Evolutionary conservation across 2,329 filamentous ascomycete genomes (phyloP).

Genomic region (Pseudogymnoascus sp.): DNA sequence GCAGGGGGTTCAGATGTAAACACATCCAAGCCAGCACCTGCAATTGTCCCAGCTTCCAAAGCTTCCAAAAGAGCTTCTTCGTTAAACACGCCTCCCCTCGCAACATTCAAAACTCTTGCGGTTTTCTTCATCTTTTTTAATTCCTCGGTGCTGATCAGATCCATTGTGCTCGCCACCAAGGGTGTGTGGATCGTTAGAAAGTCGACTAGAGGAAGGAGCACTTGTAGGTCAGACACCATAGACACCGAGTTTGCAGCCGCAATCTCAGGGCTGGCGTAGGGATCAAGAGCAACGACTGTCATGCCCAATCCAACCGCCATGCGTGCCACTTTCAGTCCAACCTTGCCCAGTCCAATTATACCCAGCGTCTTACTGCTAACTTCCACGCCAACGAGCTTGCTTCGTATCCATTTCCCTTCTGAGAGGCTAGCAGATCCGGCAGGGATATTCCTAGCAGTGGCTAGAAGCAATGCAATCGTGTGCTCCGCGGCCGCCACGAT

Average conservation of each 20-base stretch:
- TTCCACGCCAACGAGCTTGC: conserved; percentile 67
- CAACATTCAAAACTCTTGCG: conserved; percentile 69
- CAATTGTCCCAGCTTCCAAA: conserved; percentile 61
- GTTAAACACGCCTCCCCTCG: conserved; percentile 72
- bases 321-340: conserved; percentile 71
- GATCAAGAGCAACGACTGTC: conserved; percentile 66
- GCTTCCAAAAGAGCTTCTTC: conserved; percentile 64
- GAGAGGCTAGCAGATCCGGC: conserved; percentile 63
- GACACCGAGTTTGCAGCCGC: conserved; percentile 60
- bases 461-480: conserved; percentile 65
- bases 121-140: conserved; percentile 64
- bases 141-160: conserved; percentile 61
- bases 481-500: conserved; percentile 75
- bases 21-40: conserved; percentile 71
- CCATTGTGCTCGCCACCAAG: conserved; percentile 66
- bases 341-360: conserved; percentile 74
- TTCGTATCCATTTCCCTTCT: conserved; percentile 65
- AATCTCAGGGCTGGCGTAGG: conserved; percentile 67
- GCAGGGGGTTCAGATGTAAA: conserved; percentile 67
- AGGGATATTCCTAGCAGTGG: conserved; percentile 65
- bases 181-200: conserved; percentile 79
- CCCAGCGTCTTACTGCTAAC: conserved; percentile 69
- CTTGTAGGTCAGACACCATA: conserved; percentile 47
- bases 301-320: conserved; percentile 71
- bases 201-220: conserved; percentile 59